These are phyloP conservation scores for Vachellia pachyceras DNA, from an alignment of 306 rosid species.

Conservation along the genomic window DNA sequence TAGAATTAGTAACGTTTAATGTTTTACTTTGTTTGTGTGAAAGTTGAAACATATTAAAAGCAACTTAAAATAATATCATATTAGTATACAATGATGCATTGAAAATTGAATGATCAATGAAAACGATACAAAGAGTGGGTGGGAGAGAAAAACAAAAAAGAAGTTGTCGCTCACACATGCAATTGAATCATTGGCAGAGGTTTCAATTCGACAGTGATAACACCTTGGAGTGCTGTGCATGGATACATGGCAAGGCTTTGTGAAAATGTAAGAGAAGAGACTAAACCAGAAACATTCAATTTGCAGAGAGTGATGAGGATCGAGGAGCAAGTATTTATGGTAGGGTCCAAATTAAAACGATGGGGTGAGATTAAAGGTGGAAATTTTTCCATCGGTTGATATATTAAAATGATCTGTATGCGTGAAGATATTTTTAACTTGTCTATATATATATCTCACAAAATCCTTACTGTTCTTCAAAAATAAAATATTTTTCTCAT, in stretches of 20 bases:
- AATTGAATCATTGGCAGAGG: neutral
- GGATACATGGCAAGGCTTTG: neutral
- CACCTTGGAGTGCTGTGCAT: neutral
- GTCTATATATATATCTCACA: neutral
- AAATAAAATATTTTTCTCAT: neutral
- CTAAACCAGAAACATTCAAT: neutral
- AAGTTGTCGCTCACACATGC: neutral
- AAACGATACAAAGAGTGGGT: neutral
- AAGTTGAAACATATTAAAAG: no score
- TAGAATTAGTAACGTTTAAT: no score
- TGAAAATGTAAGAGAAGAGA: neutral
- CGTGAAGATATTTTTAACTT: neutral
- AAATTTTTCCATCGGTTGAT: neutral
- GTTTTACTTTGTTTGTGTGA: no score
- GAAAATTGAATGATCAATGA: neutral
- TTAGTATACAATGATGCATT: neutral
- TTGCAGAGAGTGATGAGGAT: neutral
- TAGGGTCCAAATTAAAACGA: neutral
- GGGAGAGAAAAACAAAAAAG: neutral
- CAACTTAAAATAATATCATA: no score
- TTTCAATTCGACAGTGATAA: neutral
- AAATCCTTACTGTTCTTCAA: neutral
- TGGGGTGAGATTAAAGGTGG: neutral
- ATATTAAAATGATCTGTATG: neutral
- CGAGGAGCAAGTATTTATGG: neutral